phyloP scores from a whole-genome alignment of 192 early-diverging fungal genomes.

The Rhizoclosmatium sp. region DNA sequence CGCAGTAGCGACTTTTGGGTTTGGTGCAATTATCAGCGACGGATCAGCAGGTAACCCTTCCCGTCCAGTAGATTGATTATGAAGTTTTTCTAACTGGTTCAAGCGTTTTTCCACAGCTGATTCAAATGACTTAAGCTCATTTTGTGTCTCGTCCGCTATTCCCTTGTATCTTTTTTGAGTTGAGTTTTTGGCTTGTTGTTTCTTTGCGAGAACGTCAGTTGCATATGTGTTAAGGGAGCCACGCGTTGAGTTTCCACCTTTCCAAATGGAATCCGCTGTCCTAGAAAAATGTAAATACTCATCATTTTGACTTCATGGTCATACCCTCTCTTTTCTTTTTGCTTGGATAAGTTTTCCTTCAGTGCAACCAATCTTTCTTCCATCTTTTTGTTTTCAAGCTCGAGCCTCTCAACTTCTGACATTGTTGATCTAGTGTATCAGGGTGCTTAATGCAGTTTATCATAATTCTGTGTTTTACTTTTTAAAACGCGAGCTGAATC shows the following conservation, averaged over 20 bases:
- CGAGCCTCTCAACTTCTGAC: slow-evolving; percentile 22
- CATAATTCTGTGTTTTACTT: not conserved
- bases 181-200: slow-evolving; percentile 9
- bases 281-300: not conserved
- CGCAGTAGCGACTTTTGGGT: not conserved
- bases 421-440: not conserved
- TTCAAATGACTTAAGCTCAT: slow-evolving; percentile 6
- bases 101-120: not conserved
- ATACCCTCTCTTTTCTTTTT: slow-evolving; percentile 35
- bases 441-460: not conserved
- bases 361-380: slow-evolving; percentile 34
- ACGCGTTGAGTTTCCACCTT: slow-evolving; percentile 22
- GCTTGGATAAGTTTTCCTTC: slow-evolving; percentile 5
- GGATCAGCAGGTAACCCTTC: slow-evolving; percentile 6
- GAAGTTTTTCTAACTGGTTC: not conserved
- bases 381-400: slow-evolving; percentile 33
- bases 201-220: slow-evolving; percentile 22
- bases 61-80: not conserved
- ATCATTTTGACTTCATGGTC: not conserved
- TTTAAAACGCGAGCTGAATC: not conserved
- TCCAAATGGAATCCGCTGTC: slow-evolving; percentile 29
- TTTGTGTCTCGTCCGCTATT: slow-evolving; percentile 6
- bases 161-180: not conserved
- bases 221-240: slow-evolving; percentile 32
- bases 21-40: not conserved